These are phyloP conservation scores for Carex arenaria DNA, from an alignment of 202 grass and related monocot species.

Conservation along the genomic window DNA sequence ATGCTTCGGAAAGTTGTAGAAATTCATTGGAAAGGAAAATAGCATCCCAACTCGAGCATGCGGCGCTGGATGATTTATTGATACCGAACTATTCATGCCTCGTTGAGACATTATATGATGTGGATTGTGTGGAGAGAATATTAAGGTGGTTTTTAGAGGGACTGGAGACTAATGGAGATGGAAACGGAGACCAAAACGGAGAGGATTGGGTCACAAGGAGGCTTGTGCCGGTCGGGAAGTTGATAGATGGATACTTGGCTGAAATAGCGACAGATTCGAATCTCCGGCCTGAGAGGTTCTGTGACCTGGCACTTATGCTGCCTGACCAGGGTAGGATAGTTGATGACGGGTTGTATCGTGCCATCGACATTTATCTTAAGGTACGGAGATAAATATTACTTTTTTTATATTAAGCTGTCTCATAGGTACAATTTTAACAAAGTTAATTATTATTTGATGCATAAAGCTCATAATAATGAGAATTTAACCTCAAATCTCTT, in stretches of 20 bases:
- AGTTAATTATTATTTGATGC: neutral
- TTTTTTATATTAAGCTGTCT: neutral
- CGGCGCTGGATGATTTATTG: conserved; percentile 73
- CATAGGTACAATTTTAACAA: neutral
- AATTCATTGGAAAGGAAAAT: conserved; percentile 63
- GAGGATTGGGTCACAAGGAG: conserved; percentile 30
- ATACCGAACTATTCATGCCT: conserved; percentile 90
- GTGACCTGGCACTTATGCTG: conserved; percentile 75
- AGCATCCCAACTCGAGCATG: conserved; percentile 62
- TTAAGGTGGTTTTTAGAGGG: conserved; percentile 58
- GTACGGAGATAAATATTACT: conserved; percentile 19
- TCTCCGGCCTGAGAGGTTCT: conserved; percentile 78
- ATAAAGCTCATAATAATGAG: neutral
- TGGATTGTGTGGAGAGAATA: conserved; percentile 86
- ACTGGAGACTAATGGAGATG: conserved; percentile 24
- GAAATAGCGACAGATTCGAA: conserved; percentile 90
- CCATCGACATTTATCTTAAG: conserved; percentile 97
- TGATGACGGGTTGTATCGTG: conserved; percentile 91
- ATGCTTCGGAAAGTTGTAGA: conserved; percentile 55
- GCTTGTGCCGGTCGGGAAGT: conserved; percentile 51
- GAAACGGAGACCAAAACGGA: conserved; percentile 20
- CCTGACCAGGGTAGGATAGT: conserved; percentile 74
- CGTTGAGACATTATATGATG: conserved; percentile 96
- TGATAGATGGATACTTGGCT: conserved; percentile 75
- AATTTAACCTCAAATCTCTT: neutral